Base-by-base conservation (phyloP, 2,329 filamentous ascomycete species). In the Aspergillus ibericus region DNA sequence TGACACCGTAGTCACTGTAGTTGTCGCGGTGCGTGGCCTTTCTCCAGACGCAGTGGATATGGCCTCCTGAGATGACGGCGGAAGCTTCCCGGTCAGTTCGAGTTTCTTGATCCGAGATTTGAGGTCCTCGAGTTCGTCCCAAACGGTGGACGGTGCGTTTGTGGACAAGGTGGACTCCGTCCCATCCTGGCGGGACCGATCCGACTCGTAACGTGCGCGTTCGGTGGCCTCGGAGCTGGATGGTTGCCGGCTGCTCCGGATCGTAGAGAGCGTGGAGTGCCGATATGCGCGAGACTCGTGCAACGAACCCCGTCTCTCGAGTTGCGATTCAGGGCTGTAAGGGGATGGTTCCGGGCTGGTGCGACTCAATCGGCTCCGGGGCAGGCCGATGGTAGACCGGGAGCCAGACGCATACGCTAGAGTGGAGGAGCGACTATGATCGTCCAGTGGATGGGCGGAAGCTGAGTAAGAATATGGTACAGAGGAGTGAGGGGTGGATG, bases 91-190 rank as follows among this genome's bases (percentile, higher is more conserved):
- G 2, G 91, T 96, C 66, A 96, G 77, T 74, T 98, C 95, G 9
- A 99, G 83, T 60, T 92, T 90, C 66, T 91, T 88, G 67, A 99
- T 96, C 29, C 95, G 87, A 40, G 91, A 95, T 74, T 98, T 98
- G 48, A 99, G 79, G 64, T 98, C 95, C 67, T 98, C 95, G 27
- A 99, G 79, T 75, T 99, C 95, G 72, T 98, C 95, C 95, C 95
- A 99, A 2, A 99, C 91, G 0, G 92, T 97, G 1, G 92, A 96
- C 12, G 93, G 91, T 1, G 91, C 92, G 1, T 89, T 92, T 0
- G 91, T 95, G 0, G 95, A 98, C 34, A 90, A 83, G 0, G 90
- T 93, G 0, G 95, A 98, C 68, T 95, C 92, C 0, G 92, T 92
- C 8, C 88, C 88, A 68, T 93, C 88, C 18, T 71, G 67, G 53